These are phyloP conservation scores for Panicum virgatum DNA, from an alignment of 202 grass and related monocot genomes.

Conservation along the genomic window DNA sequence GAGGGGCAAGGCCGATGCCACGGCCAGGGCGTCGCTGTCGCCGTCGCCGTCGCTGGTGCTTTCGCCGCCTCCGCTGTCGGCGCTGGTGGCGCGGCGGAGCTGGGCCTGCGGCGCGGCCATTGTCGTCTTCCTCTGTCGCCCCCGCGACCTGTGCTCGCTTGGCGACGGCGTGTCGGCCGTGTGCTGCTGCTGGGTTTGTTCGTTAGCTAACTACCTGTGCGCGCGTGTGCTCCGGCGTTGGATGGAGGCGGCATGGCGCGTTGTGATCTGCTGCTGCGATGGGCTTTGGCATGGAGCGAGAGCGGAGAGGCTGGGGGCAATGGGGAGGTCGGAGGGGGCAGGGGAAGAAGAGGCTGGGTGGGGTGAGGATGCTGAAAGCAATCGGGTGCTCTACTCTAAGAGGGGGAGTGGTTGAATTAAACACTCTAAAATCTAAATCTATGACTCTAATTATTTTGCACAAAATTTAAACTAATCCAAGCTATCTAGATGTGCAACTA, in stretches of 20 bases:
- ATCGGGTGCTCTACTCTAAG: no score
- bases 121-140: slow-evolving; percentile 22
- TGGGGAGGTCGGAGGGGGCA: no score
- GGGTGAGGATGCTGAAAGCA: no score
- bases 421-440: no score
- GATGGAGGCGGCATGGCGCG: slow-evolving; percentile 25
- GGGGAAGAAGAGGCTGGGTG: slow-evolving; percentile 10
- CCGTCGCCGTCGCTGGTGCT: background rate
- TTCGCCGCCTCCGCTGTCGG: background rate
- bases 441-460: no score
- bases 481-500: no score
- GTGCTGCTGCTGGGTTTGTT: slow-evolving; percentile 1
- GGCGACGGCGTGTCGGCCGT: slow-evolving; percentile 22
- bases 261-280: background rate
- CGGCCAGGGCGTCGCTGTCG: slow-evolving; percentile 21
- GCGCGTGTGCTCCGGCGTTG: slow-evolving; percentile 7
- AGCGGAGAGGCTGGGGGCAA: background rate
- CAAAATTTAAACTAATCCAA: no score
- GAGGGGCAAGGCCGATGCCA: slow-evolving; percentile 28
- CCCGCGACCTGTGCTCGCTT: background rate
- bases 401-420: no score
- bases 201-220: slow-evolving; percentile 33
- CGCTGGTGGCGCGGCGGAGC: background rate
- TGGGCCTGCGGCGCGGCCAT: slow-evolving; percentile 29
- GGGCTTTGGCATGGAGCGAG: slow-evolving; percentile 30